These are phyloP conservation scores for Mucor sp. DNA, from an alignment of 371 early-diverging fungal species.

Conservation along the genomic window DNA sequence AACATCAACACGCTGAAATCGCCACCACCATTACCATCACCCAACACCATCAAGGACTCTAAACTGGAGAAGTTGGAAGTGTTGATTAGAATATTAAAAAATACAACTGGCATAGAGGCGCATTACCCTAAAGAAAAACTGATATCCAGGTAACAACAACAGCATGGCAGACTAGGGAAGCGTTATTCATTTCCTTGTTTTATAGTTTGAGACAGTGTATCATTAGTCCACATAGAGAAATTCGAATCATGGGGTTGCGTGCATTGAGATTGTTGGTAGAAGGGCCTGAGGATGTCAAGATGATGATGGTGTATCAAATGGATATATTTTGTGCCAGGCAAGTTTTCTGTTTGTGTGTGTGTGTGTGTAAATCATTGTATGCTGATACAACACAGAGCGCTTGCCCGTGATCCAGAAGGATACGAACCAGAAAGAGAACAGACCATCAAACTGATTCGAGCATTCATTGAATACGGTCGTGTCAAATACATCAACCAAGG, in stretches of 20 bases:
- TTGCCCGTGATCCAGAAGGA: conserved; percentile 62
- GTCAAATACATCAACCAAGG: conserved; percentile 60
- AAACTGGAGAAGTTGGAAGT: conserved; percentile 41
- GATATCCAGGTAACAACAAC: conserved; percentile 29
- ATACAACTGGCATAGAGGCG: conserved; percentile 40
- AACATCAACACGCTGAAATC: conserved; percentile 11
- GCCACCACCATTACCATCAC: conserved; percentile 11
- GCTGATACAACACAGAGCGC: conserved; percentile 42
- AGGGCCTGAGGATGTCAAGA: conserved; percentile 38
- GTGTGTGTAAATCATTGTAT: background rate
- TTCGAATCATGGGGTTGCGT: conserved; percentile 57
- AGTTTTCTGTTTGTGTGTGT: background rate
- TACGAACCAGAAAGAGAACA: conserved; percentile 79
- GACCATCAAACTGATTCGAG: conserved; percentile 69
- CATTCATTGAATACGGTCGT: conserved; percentile 70
- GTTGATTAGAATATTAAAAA: conserved; percentile 46
- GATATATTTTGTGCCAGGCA: conserved; percentile 73
- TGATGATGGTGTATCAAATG: conserved; percentile 56
- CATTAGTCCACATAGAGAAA: conserved; percentile 53
- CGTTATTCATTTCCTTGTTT: no score
- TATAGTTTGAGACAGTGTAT: conserved; percentile 58
- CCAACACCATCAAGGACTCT: conserved; percentile 30
- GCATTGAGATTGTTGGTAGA: conserved; percentile 59
- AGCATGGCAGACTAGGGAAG: no score
- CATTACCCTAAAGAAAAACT: conserved; percentile 40